Conservation (phyloP, 2,329 filamentous ascomycete genomes). For the Pseudocercospora macadamiae region DNA sequence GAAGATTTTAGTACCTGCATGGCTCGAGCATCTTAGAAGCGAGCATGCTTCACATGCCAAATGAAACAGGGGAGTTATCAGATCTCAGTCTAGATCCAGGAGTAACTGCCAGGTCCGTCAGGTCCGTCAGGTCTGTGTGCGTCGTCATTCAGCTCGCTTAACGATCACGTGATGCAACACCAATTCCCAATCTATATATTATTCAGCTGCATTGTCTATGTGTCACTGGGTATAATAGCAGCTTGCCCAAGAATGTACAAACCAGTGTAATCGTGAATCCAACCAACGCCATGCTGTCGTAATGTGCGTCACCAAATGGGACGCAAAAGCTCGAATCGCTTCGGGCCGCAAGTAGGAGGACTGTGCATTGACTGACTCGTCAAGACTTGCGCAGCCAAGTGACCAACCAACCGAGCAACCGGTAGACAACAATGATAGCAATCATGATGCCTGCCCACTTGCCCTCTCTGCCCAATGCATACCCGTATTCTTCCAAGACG, state of each 20-base stretch:
- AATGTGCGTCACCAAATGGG: background rate
- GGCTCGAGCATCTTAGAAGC: too few relatives aligned
- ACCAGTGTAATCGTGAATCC: background rate
- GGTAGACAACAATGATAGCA: slow-evolving; percentile 71
- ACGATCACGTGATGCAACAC: too few relatives aligned
- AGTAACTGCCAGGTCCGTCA: too few relatives aligned
- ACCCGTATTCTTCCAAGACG: slow-evolving; percentile 69
- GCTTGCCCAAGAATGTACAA: slow-evolving; percentile 5
- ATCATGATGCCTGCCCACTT: slow-evolving; percentile 75
- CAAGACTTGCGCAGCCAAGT: slow-evolving; percentile 28
- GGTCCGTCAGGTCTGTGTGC: too few relatives aligned
- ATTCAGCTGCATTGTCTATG: slow-evolving; percentile 5
- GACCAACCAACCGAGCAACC: slow-evolving; percentile 66
- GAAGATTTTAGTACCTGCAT: background rate
- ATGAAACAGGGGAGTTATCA: too few relatives aligned
- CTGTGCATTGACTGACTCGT: background rate
- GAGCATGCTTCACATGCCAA: too few relatives aligned
- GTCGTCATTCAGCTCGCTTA: too few relatives aligned
- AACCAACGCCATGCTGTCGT: background rate
- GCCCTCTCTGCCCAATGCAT: slow-evolving; percentile 61
- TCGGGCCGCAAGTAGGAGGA: background rate
- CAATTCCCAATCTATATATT: slow-evolving; percentile 5
- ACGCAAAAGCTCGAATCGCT: background rate
- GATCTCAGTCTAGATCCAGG: too few relatives aligned
- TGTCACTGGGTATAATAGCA: background rate